Evolutionary conservation across 768 basidiomycete species (phyloP), one percentile per base, ranked within the genome.

Genomic region (Boletus sp.): DNA sequence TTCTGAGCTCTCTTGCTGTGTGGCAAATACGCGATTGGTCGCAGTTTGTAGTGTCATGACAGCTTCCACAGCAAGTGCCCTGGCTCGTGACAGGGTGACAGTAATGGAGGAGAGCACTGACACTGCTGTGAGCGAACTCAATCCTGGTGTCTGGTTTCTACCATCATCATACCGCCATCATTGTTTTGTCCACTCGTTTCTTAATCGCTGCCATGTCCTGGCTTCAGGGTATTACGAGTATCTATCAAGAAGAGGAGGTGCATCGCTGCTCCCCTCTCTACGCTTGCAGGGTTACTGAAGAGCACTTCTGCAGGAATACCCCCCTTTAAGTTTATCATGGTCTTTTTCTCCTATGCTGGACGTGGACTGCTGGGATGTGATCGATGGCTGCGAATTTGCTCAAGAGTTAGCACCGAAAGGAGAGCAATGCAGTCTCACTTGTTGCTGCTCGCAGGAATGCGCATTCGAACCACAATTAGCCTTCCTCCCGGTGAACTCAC

Each of bases 201-300:
- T 27, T 15, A 15, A 40, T 25, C 38, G 2, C 25, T 17, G 4
- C 5, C 1, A 21, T 50, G 53, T n/a, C n/a, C n/a, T n/a, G n/a
- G n/a, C n/a, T n/a, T n/a, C n/a, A n/a, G n/a, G n/a, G n/a, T n/a
- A n/a, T n/a, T n/a, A n/a, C n/a, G n/a, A n/a, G n/a, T n/a, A n/a
- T n/a, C n/a, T n/a, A n/a, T n/a, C n/a, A n/a, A n/a, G n/a, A 32
- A 33, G 48, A 42, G 2, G 34, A 52, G 51, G 54, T 55, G 25
- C 50, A 40, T 40, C 23, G 9, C 34, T 7, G 7, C 30, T 51
- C 37, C 29, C 34, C 19, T 32, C 23, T 38, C n/a, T 27, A 51
- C 35, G 4, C 17, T 15, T 42, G n/a, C 25, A 40, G 21, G 7
- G 13, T 35, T 14, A 6, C 56, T 57, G 35, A 57, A 5, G 0